Conservation (phyloP, 2,329 filamentous ascomycete genomes). For the Clonostachys rhizophaga region DNA sequence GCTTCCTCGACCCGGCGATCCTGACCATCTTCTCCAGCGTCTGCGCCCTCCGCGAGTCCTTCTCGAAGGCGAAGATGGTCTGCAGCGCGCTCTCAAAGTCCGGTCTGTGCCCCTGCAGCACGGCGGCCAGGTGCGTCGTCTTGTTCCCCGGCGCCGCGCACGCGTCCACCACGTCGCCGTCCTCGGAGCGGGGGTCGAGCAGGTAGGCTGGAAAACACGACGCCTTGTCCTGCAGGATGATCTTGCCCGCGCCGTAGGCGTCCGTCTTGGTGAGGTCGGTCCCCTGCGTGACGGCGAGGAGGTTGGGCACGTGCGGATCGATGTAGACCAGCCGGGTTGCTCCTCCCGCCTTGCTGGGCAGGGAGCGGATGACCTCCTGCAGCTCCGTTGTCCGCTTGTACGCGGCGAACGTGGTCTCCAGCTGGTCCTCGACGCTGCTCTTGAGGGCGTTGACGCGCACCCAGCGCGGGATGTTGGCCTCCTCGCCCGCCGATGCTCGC, state of each 20-base stretch:
- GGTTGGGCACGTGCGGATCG: constrained; percentile 78
- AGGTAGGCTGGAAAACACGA: constrained; percentile 95
- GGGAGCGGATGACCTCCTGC: constrained; percentile 42
- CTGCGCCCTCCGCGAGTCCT: constrained; percentile 64
- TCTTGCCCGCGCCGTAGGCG: constrained; percentile 70
- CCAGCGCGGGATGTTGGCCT: constrained; percentile 77
- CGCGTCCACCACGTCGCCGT: constrained; percentile 82
- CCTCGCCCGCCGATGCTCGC: constrained; percentile 38
- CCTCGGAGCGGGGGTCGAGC: constrained; percentile 60
- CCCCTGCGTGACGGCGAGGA: constrained; percentile 72
- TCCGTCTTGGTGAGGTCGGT: constrained; percentile 67
- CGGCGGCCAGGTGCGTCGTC: constrained; percentile 85
- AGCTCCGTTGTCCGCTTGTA: constrained; percentile 56
- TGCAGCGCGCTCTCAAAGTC: constrained; percentile 24
- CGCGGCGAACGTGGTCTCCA: constrained; percentile 67
- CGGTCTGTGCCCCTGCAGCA: constrained; percentile 46
- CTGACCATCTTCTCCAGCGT: constrained; percentile 83
- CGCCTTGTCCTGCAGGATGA: constrained; percentile 94
- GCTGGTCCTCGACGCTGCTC: constrained; percentile 64
- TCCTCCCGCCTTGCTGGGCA: constrained; percentile 5
- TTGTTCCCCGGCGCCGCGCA: constrained; percentile 97
- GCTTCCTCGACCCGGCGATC: constrained; percentile 63
- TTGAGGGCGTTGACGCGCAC: constrained; percentile 80
- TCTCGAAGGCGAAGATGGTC: constrained; percentile 73
- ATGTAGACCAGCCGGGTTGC: constrained; percentile 54